Evolutionary conservation across 352 stramenopile genomes (phyloP).

Genomic region (Globisporangium viniferum): DNA sequence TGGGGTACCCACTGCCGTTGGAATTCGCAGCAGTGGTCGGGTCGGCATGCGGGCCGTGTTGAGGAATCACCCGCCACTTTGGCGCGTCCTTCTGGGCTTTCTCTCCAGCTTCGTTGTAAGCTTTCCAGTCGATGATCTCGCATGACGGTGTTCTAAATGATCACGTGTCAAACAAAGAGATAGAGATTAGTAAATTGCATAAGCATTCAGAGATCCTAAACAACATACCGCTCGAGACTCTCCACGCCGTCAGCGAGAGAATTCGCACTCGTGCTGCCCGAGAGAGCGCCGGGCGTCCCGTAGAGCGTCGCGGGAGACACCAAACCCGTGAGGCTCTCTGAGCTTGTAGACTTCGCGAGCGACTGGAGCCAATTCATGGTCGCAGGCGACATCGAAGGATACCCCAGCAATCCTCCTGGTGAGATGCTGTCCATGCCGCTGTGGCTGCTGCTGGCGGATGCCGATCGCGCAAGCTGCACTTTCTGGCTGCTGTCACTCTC

Average conservation of each 20-base stretch:
- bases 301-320: conserved; percentile 55
- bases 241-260: conserved; percentile 14
- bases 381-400: conserved; percentile 70
- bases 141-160: conserved; percentile 46
- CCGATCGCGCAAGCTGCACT: conserved; percentile 51
- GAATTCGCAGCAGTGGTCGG: conserved; percentile 7
- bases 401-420: conserved; percentile 42
- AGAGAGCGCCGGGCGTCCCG: conserved; percentile 14
- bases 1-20: background rate
- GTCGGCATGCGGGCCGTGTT: conserved; percentile 68
- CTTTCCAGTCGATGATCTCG: conserved; percentile 86
- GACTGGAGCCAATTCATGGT: conserved; percentile 80
- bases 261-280: conserved; percentile 16
- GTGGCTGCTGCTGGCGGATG: conserved; percentile 36
- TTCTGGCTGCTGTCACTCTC: conserved; percentile 18
- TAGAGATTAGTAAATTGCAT: background rate
- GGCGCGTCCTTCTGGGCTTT: conserved; percentile 52
- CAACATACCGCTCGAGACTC: conserved; percentile 33
- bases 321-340: conserved; percentile 55
- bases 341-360: conserved; percentile 60
- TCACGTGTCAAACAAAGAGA: background rate
- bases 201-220: no score
- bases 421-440: conserved; percentile 51
- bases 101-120: conserved; percentile 73
- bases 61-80: conserved; percentile 80